These are phyloP conservation scores for Nicotiana obtusifolia DNA, from an alignment of 257 asterid species.

Conservation along the genomic window DNA sequence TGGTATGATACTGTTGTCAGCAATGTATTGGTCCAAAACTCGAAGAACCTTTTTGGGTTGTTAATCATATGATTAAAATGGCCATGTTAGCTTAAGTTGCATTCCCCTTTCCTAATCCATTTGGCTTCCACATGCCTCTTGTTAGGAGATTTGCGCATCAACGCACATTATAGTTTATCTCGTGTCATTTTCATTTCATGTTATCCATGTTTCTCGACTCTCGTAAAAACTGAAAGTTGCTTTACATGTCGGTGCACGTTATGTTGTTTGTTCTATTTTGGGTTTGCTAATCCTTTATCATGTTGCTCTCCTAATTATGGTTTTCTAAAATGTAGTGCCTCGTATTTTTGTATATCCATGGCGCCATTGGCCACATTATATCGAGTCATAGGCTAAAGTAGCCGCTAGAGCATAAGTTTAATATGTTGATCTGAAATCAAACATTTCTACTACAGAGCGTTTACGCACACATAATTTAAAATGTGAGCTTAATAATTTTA, in stretches of 20 bases:
- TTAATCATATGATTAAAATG: background rate
- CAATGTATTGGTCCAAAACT: background rate
- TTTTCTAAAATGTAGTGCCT: background rate
- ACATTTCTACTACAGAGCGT: too few species aligned
- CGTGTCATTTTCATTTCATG: constrained; percentile 17
- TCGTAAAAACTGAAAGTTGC: background rate
- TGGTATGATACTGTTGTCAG: background rate
- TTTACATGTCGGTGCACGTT: background rate
- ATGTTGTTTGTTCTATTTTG: constrained; percentile 15
- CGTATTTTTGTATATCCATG: too few species aligned
- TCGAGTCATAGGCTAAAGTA: too few species aligned
- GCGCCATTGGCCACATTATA: too few species aligned
- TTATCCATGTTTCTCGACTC: constrained; percentile 12
- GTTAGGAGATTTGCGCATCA: constrained; percentile 41
- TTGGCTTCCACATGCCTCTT: constrained; percentile 35
- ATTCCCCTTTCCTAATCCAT: constrained; percentile 8
- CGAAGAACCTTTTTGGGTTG: background rate
- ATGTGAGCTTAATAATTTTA: too few species aligned
- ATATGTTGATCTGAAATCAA: too few species aligned
- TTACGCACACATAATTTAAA: too few species aligned
- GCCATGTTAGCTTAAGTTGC: background rate
- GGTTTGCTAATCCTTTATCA: background rate
- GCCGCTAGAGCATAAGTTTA: too few species aligned
- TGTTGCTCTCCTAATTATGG: background rate
- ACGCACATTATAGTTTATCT: constrained; percentile 12